Base-by-base conservation (phyloP, 495 filamentous ascomycete genomes). In the Lentithecium fluviatile region DNA sequence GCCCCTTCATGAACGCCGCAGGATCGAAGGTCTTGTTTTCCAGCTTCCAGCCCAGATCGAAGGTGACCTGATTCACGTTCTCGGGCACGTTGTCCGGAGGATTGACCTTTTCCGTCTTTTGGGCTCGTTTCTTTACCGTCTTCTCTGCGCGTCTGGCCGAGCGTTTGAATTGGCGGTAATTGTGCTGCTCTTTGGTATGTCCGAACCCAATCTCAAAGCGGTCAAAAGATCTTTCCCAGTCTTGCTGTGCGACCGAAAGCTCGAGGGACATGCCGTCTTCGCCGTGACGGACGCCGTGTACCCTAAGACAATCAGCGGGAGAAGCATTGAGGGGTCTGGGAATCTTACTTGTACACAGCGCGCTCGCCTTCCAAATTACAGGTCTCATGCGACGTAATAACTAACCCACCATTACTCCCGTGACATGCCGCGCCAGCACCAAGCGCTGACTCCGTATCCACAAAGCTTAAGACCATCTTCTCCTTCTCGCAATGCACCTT, bases 291-390 rank as follows among this genome's bases (percentile, higher is more conserved):
- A 60, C 43, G 3, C 45, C 29, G 20, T 57, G 15, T 0, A 68
- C 46, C 43, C 60, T 68, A 47, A 6, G 29, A 19, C 2, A 36
- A 11, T 5, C 12, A 50, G 43, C 1, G 17, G 25, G 1, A 21
- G 19, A 8, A 20, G 34, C 34, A 52, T 11, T 6, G 26, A n/a
- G n/a, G n/a, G n/a, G n/a, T 47, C 48, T 15, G 21, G 23, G 8
- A 32, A 20, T 15, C 62, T 52, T 47, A 66, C 64, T 56, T 58
- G 48, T 51, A 68, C 1, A 68, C 55, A n/a, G 50, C 8, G 15
- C 65, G 60, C 37, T 64, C 60, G 11, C 60, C 65, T 19, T 64
- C 65, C 24, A 21, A 19, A 20, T 68, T 68, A 36, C 65, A 68
- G 6, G 42, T 51, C 23, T 43, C 6, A 29, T 68, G 65, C 12